Base-by-base conservation (phyloP, 2,329 filamentous ascomycete genomes). In the Magnaporthiopsis rhizophila region DNA sequence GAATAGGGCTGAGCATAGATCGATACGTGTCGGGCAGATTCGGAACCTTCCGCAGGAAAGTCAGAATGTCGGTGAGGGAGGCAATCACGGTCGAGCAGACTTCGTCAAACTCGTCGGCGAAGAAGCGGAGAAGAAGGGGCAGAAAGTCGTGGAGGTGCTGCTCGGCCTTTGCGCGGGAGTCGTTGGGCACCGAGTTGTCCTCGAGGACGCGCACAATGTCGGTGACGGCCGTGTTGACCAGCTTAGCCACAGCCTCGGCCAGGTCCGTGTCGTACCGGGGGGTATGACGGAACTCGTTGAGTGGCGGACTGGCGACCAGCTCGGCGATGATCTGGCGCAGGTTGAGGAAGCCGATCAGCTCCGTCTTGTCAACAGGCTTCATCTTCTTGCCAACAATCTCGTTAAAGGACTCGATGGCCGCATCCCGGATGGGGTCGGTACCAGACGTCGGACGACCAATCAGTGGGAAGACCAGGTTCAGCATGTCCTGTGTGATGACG, bases 331-430 rank as follows among this genome's bases (percentile, higher is more conserved):
- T 92, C 62, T 89, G 87, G 67, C 88, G 86, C 56, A 99, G 83
- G 74, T 95, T 96, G 68, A 99, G 84, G 75, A 97, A 97, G 30
- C 87, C 81, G 69, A 99, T 96, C 82, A 99, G 88, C 71, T 96
- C 89, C 71, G 96, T 89, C 83, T 99, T 99, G 79, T 98, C 94
- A 53, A 86, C 82, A 1, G 92, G 83, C 71, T 91, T 92, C 95
- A 99, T 99, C 81, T 98, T 98, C 83, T 99, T 99, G 75, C 89
- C 90, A 65, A 96, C 91, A 69, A 97, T 96, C 77, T 99, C 94
- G 6, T 92, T 97, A 73, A 99, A 89, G 34, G 95, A 92, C 72
- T 97, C 92, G 70, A 98, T 92, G 63, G 95, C 94, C 24, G 92
- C 90, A 78, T 97, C 90, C 68, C 93, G 87, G 68, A 96, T 89